Evolutionary conservation across 768 basidiomycete species (phyloP), one percentile per base, ranked within the genome.

Genomic region (Lanmaoa rubissima): DNA sequence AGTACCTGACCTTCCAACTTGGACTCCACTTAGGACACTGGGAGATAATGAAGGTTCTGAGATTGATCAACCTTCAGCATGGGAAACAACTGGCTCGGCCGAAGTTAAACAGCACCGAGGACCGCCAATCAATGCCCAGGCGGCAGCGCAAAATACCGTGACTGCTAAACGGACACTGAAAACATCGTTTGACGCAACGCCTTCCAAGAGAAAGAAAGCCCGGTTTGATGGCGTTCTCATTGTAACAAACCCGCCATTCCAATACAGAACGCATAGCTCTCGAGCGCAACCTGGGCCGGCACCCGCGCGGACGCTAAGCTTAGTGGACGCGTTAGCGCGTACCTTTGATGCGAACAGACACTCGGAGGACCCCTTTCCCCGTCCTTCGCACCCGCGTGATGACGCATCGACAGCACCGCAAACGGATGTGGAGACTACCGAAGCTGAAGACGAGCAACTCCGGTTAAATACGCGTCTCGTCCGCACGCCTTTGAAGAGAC

Each of bases 331-430:
- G 34, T 48, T 70, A 16, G 41, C 61, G 38, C 63, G 41, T 16
- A 67, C 69, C 26, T 70, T 71, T 28, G 21, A 62, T n/a, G 69
- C 69, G 3, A 71, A 71, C 47, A 64, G 24, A 32, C 28, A 66
- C 11, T 16, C n/a, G 6, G 59, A 65, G 1, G 21, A 7, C 0
- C 16, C 17, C 8, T 4, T 16, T 28, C 4, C 41, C 3, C 51
- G n/a, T 55, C 51, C 16, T 10, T 40, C 35, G 8, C 44, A 28
- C 21, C 40, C 14, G 11, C 40, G 36, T 10, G 46, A 53, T 16
- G 40, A 53, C 21, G 16, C 28, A 5, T 58, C 65, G 36, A 21
- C 57, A 13, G 45, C 40, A 28, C 54, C 55, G 3, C 59, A 61
- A 19, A 69, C 60, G 14, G 68, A 68, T 10, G 51, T n/a, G 0